Evolutionary conservation across 768 basidiomycete genomes (phyloP), one percentile per base, ranked within the genome.

Genomic region (Tephrocybe sp.): DNA sequence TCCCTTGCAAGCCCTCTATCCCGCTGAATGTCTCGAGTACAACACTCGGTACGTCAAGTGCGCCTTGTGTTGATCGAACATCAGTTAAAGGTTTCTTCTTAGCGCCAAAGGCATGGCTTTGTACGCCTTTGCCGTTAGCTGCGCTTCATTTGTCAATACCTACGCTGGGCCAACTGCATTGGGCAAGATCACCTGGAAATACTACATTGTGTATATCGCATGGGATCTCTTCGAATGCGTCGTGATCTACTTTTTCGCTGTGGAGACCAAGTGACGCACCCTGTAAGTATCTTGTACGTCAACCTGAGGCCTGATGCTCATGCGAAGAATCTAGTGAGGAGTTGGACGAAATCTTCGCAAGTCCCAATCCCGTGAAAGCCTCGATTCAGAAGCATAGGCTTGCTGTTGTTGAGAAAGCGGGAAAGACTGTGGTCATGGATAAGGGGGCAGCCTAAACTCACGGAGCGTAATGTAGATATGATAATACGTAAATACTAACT

Each of bases 101-200:
- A 72, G 82, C 39, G 81, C 82, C 5, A 84, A 84, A 62, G 82
- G 82, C 51, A 80, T 85, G 72, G 80, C 80, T 4, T 60, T 78
- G 67, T 73, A 75, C 52, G 71, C 70, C 1, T 66, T 77, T 19
- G 69, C 70, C 4, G 73, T 73, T n/a, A 73, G 69, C 48, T 68
- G 68, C 31, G 73, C 73, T 12, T 71, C 70, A 11, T 72, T 79
- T 50, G 71, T 76, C 60, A 82, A 80, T 58, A 73, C 72, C 10
- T 83, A 78, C 47, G 79, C 80, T 13, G 69, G 66, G 9, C 72
- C 71, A 2, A 72, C 72, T 41, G 71, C 65, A 7, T 61, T 72
- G 16, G 61, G 63, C 44, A 64, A 52, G 26, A 69, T 72, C 55
- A 53, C 62, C 19, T 72, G 71, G 72, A 67, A 71, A 66, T 71